Base-by-base conservation (phyloP, 352 stramenopile species). In the Pythium utonaiense region DNA sequence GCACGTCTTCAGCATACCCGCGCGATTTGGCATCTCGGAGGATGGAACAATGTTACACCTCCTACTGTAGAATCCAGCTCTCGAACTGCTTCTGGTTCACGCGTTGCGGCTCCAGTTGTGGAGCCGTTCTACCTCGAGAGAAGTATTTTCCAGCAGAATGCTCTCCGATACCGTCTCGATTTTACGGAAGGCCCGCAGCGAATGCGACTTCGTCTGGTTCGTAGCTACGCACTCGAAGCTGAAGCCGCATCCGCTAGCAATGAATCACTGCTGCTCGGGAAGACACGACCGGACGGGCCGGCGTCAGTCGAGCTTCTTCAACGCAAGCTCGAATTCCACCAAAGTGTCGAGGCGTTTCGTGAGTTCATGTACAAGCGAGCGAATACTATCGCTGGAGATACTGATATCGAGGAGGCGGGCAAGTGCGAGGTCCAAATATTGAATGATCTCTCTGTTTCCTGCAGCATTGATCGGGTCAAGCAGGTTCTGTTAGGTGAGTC, bases 141-240 rank as follows among this genome's bases (percentile, higher is more conserved):
- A 28, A 71, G 53, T 40, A 34, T 71, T 4, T 71, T 60, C 40
- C 64, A 71, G 42, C 60, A 67, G 31, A 62, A 64, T 41, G 27
- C 41, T 22, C 36, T 41, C 12, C 38, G 24, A 21, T 67, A 71
- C 49, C 51, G 51, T 1, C 53, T 77, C 9, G 69, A 77, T 21
- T 66, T 62, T 28, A 69, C 69, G 1, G 69, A 77, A 64, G 69
- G 69, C 24, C 69, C 69, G 22, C 51, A 65, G 22, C 69, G 69
- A 4, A 69, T 69, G 57, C 65, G 69, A 9, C 47, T 70, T 3
- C 60, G 69, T 14, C 45, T 77, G n/a, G 36, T 67, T 25, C 48
- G 60, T 9, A 62, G 54, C 34, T 66, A 60, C 25, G 38, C 36
- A n/a, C n/a, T 62, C 30, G 30, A 49, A 27, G 14, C 51, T 7